Evolutionary conservation across 495 filamentous ascomycete species (phyloP).

Genomic region (Schizothecium vesticola): DNA sequence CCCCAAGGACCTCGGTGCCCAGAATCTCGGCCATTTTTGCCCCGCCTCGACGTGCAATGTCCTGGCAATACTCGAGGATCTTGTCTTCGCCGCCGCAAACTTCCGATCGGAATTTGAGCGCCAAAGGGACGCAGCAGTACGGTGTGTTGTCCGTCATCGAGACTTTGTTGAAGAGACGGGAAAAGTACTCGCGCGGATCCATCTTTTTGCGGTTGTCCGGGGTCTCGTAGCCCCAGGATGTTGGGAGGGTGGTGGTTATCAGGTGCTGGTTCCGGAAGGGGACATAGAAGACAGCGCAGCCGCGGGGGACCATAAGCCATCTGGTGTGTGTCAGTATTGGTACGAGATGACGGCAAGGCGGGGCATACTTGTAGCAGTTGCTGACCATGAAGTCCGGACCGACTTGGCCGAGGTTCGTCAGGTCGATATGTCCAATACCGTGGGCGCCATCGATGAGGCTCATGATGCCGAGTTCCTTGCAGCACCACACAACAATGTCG

Average conservation of each 20-base stretch:
- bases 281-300: slow-evolving; percentile 70
- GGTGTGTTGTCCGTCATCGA: slow-evolving; percentile 65
- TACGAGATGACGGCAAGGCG: neutral
- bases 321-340: neutral
- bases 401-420: slow-evolving; percentile 52
- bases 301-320: slow-evolving; percentile 69
- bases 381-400: slow-evolving; percentile 71
- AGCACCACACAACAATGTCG: neutral
- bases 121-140: slow-evolving; percentile 59
- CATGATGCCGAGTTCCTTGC: slow-evolving; percentile 53
- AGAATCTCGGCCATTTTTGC: slow-evolving; percentile 51
- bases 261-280: slow-evolving; percentile 63
- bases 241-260: slow-evolving; percentile 66
- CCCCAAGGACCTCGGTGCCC: slow-evolving; percentile 63
- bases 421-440: slow-evolving; percentile 62
- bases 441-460: slow-evolving; percentile 69
- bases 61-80: slow-evolving; percentile 54
- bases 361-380: slow-evolving; percentile 67
- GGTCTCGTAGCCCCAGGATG: slow-evolving; percentile 49
- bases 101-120: slow-evolving; percentile 59
- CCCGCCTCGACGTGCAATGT: slow-evolving; percentile 54
- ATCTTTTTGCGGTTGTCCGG: slow-evolving; percentile 8
- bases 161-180: slow-evolving; percentile 63
- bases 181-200: slow-evolving; percentile 41
- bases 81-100: slow-evolving; percentile 67